Evolutionary conservation across 176 grass and related monocot genomes (phyloP), one percentile per base, ranked within the genome.

Genomic region (Lolium multiflorum): DNA sequence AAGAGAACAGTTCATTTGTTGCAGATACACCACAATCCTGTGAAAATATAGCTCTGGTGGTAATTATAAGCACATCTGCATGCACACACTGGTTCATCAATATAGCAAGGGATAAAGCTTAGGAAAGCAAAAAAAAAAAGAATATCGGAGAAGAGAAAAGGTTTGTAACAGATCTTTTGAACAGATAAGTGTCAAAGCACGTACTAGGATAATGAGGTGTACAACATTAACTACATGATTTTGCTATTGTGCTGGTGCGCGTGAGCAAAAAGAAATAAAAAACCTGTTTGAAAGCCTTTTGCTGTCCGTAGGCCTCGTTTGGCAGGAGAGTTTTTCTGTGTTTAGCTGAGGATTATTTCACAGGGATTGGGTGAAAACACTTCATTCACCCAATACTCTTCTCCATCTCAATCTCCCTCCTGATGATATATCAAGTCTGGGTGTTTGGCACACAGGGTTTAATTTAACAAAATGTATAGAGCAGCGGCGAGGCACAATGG

Each of bases 1-100:
- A 87, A 86, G 89, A 91, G 41, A 94, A 89, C 31, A 91, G 84
- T 37, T 92, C 83, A 21, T 81, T 91, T 82, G 87, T 90, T 46
- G 91, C 85, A 73, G 89, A 84, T 67, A 70, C 81, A 86, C 90
- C 60, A 50, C 86, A 92, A 62, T 98, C 93, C 93, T 98, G 87
- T 38, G 38, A 79, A 52, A 79, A 71, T 21, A 4, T 0, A 52
- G 20, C n/a, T 60, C 7, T 35, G 31, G 28, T 20, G 43, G 13
- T 72, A 46, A 17, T 80, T 57, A 70, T 5, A 56, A 77, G 74
- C 25, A 56, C 51, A 11, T 57, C 20, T 55, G 49, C 74, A 74
- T 26, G 12, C n/a, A 9, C 71, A 74, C 15, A 75, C 31, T 2
- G 20, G 61, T 18, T 60, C 31, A 21, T 2, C 14, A 7, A 20